Evolutionary conservation across 2,329 filamentous ascomycete species (phyloP), one percentile per base, ranked within the genome.

Genomic region (Trichoderma aggressivum): DNA sequence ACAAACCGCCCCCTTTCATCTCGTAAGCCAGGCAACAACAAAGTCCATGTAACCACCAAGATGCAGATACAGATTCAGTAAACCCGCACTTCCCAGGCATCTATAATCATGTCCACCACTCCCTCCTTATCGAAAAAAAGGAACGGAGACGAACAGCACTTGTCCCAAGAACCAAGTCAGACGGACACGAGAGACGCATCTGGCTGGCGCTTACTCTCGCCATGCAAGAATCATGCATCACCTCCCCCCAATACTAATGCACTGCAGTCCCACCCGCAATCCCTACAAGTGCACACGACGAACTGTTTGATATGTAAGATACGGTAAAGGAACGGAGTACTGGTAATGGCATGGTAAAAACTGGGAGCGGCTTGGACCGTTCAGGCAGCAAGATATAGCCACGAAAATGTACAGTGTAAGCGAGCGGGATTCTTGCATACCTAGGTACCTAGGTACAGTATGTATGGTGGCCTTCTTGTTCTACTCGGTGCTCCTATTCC

Each of bases 321-420:
- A 43, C 39, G 39, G 39, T 43, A 43, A 10, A n/a, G 26, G 28
- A 34, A 30, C 16, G 3, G 12, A 30, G 28, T 28, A n/a, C 5
- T 30, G n/a, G 28, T 28, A 18, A 5, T 24, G 28, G 16, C 28
- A 8, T 10, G 18, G 39, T n/a, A 11, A 50, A n/a, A 50, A 21
- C 3, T 50, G 43, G n/a, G n/a, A 50, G 43, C 12, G 12, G 11
- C 21, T 53, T 53, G 47, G n/a, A 53, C 47, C 21, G 30, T 50
- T 65, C 50, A 65, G 62, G 62, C 62, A 65, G 53, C 62, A 65
- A 55, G 47, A 65, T 65, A 55, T n/a, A 55, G 62, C 62, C 62
- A 55, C 62, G 10, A 50, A 47, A 21, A 26, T 26, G 47, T 32
- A 53, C 14, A 32, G 24, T 32, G 50, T 65, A 24, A 65, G 62